Base-by-base conservation (phyloP, 352 stramenopile genomes). In the Phytophthora melonis region DNA sequence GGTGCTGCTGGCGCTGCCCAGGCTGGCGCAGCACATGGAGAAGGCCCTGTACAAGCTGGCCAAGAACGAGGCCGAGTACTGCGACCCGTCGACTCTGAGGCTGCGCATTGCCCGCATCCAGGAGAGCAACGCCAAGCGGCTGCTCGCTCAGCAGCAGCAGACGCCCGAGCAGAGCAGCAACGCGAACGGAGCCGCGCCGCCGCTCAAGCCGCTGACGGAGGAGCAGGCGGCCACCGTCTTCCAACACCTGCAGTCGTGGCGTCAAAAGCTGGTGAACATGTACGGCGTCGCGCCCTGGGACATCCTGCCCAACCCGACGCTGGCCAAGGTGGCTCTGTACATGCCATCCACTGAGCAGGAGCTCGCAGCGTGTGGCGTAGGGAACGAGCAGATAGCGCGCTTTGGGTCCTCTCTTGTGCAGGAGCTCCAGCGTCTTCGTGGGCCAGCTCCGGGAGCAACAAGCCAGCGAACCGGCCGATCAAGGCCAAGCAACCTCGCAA, bases 21-120 rank as follows among this genome's bases (percentile, higher is more conserved):
- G 97, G 39, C 97, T 99, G 87, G 97, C 97, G 3, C 96, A 97
- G 59, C 88, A 97, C 55, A 92, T 99, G 76, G 97, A 99, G 68
- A 95, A 99, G 72, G 91, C 90, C 54, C 85, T 99, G 30, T 98
- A 98, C 71, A 87, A 84, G 56, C 52, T 88, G 67, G 77, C 97
- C 47, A 53, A 76, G 70, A 78, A 80, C 75, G 74, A 98, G 75
- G 82, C 87, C 19, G 95, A 98, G 68, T 99, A 99, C 80, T 90
- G 90, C 72, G 92, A 99, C 78, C 76, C 81, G 21, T 75, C 76
- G 16, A 99, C 97, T 45, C 75, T 99, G 43, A 96, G 98, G 50
- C 81, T 97, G 72, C 84, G 97, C n/a, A 88, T 99, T 41, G 92
- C 95, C 39, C 83, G 94, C 64, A 90, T 96, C 52, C 86, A 96